Percentiles rank a stretch among this genome's conserved stretches.
These are phyloP conservation scores for Candida tetrigidarum DNA, from an alignment of 1,139 yeast species.

Conservation along the genomic window DNA sequence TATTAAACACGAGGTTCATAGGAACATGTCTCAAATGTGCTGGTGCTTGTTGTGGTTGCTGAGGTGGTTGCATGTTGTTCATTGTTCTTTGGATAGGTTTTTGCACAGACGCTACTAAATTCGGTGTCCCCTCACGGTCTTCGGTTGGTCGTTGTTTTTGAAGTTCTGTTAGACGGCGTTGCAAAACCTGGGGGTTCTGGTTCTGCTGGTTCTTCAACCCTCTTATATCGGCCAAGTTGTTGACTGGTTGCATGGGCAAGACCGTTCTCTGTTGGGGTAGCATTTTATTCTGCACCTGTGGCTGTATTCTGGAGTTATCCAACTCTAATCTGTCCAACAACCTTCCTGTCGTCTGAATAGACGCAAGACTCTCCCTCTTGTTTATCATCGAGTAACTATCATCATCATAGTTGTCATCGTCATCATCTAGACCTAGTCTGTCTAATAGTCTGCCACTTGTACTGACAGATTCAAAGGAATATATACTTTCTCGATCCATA, in stretches of 20 bases:
- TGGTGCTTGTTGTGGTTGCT: slow-evolving; percentile 10
- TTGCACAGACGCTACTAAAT: slow-evolving; percentile 5
- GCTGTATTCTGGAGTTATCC: slow-evolving; percentile 20
- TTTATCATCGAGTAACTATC: slow-evolving; percentile 7
- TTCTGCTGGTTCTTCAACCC: slow-evolving; percentile 10
- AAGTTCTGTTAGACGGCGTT: slow-evolving; percentile 14
- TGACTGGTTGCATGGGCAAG: slow-evolving; percentile 11
- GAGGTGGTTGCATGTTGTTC: neutral
- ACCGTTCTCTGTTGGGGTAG: slow-evolving; percentile 5
- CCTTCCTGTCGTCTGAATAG: slow-evolving; percentile 33
- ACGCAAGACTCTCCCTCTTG: slow-evolving; percentile 28
- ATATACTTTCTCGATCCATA: slow-evolving; percentile 25
- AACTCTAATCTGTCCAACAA: slow-evolving; percentile 31
- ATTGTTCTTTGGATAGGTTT: slow-evolving; percentile 4
- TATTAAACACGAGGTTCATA: slow-evolving; percentile 28
- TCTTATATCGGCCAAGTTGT: slow-evolving; percentile 14
- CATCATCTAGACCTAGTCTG: slow-evolving; percentile 38
- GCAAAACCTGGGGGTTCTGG: neutral
- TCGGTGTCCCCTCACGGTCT: neutral
- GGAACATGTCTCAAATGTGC: slow-evolving; percentile 29
- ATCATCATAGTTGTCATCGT: slow-evolving; percentile 20
- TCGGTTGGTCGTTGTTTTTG: neutral
- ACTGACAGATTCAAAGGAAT: slow-evolving; percentile 50
- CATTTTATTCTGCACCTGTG: slow-evolving; percentile 4
- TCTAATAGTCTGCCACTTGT: slow-evolving; percentile 49